Evolutionary conservation across 805 yeast genomes (phyloP).

Genomic region (Candida pseudoglaebosa): DNA sequence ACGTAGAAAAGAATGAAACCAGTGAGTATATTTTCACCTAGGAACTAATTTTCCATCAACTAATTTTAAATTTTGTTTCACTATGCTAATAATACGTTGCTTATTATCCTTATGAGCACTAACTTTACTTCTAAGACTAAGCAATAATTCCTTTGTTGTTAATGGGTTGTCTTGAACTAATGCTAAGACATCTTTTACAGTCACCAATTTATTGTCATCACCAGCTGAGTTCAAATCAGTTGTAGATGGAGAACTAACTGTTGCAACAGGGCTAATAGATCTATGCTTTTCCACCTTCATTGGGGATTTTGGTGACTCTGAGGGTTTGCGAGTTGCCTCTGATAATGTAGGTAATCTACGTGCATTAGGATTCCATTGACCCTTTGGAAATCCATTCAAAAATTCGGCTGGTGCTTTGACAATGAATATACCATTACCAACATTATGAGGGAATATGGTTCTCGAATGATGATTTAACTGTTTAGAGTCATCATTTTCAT

Average conservation of each 20-base stretch:
- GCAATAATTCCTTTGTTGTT: slow-evolving; percentile 61
- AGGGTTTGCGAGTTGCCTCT: slow-evolving; percentile 7
- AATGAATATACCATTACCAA: slow-evolving; percentile 45
- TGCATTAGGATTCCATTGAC: slow-evolving; percentile 79
- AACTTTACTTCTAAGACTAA: slow-evolving; percentile 57
- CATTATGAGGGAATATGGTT: slow-evolving; percentile 21
- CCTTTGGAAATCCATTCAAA: slow-evolving; percentile 64
- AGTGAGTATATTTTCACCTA: slow-evolving; percentile 21
- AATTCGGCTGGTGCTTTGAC: slow-evolving; percentile 62
- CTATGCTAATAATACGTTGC: slow-evolving; percentile 52
- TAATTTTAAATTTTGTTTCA: slow-evolving; percentile 54
- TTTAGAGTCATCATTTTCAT: slow-evolving; percentile 26
- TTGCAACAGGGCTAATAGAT: slow-evolving; percentile 12
- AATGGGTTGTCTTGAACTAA: slow-evolving; percentile 56
- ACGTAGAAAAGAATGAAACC: too few relatives aligned
- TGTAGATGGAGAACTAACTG: slow-evolving; percentile 12
- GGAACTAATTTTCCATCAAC: slow-evolving; percentile 44
- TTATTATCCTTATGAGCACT: slow-evolving; percentile 61
- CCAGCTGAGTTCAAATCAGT: slow-evolving; percentile 34
- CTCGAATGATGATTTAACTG: slow-evolving; percentile 6
- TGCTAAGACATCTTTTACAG: slow-evolving; percentile 67
- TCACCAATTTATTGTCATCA: slow-evolving; percentile 45
- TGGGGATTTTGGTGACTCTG: slow-evolving; percentile 33
- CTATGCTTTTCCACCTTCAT: slow-evolving; percentile 30
- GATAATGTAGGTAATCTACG: slow-evolving; percentile 29